These are phyloP conservation scores for Borealophlyctis nickersoniae DNA, from an alignment of 192 early-diverging fungal species.

Conservation along the genomic window DNA sequence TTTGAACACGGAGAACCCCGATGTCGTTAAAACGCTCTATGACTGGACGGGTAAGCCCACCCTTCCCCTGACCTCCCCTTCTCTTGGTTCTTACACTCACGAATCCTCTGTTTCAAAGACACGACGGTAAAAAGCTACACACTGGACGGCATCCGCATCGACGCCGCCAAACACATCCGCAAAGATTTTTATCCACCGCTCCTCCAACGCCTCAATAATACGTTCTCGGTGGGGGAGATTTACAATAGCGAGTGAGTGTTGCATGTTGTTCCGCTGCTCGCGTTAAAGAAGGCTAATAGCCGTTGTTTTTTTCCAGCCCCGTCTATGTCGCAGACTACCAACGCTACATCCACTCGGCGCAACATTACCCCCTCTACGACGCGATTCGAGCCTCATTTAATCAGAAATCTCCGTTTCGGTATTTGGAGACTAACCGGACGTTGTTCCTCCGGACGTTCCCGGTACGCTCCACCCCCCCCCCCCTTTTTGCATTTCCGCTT, in stretches of 20 bases:
- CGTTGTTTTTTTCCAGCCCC: no score
- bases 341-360: neutral
- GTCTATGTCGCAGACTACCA: neutral
- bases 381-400: neutral
- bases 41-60: constrained; percentile 1
- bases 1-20: constrained; percentile 40
- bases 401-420: neutral
- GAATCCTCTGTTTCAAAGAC: no score
- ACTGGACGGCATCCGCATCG: constrained; percentile 46
- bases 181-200: constrained; percentile 39
- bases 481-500: neutral
- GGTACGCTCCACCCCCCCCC: neutral
- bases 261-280: no score
- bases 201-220: neutral
- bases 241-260: constrained; percentile 9
- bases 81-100: no score
- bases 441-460: neutral
- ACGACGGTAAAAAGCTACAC: constrained; percentile 25
- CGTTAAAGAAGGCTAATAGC: no score
- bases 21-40: constrained; percentile 25
- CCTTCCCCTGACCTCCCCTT: no score
- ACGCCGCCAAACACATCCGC: constrained; percentile 43
- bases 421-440: neutral
- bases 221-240: constrained; percentile 10
- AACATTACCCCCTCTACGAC: neutral